Percentiles rank a stretch among this genome's conserved stretches.
phyloP scores from a whole-genome alignment of 768 basidiomycete species.

The Tephrocybe rancida region DNA sequence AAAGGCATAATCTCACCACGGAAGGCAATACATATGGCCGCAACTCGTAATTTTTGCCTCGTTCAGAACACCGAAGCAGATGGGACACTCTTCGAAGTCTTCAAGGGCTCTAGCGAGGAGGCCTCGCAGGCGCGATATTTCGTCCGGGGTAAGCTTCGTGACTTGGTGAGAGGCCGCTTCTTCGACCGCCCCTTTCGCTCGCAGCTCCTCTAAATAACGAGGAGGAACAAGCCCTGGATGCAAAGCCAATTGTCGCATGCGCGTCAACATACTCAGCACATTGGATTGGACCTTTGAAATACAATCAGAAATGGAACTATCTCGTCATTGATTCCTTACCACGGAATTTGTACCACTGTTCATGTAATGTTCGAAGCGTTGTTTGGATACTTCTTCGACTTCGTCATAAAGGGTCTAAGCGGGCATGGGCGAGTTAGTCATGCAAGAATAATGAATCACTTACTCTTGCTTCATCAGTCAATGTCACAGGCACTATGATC shows the following conservation, averaged over 20 bases:
- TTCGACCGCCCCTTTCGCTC: constrained; percentile 36
- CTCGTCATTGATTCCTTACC: constrained; percentile 29
- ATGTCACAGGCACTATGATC: constrained; percentile 69
- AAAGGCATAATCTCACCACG: constrained; percentile 49
- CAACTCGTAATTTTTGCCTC: constrained; percentile 78
- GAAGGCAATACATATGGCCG: constrained; percentile 69
- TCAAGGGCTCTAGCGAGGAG: constrained; percentile 69
- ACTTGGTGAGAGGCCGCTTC: constrained; percentile 24
- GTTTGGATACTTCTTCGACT: constrained; percentile 62
- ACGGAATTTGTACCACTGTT: constrained; percentile 41
- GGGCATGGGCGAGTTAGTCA: constrained; percentile 32
- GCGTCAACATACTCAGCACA: constrained; percentile 82
- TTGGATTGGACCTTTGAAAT: constrained; percentile 59
- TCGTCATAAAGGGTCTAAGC: constrained; percentile 58
- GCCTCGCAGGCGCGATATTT: constrained; percentile 57
- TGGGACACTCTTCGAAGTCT: constrained; percentile 82
- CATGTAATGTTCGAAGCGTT: constrained; percentile 62
- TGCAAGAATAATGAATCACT: constrained; percentile 12
- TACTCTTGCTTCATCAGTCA: constrained; percentile 68
- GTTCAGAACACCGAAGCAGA: constrained; percentile 62
- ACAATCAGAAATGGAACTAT: neutral
- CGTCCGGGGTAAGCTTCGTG: constrained; percentile 50
- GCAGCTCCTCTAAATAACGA: constrained; percentile 70
- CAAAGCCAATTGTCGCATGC: constrained; percentile 79
- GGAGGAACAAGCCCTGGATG: constrained; percentile 77